Conservation (phyloP, 2,329 filamentous ascomycete species). For the Trichoderma sp. region DNA sequence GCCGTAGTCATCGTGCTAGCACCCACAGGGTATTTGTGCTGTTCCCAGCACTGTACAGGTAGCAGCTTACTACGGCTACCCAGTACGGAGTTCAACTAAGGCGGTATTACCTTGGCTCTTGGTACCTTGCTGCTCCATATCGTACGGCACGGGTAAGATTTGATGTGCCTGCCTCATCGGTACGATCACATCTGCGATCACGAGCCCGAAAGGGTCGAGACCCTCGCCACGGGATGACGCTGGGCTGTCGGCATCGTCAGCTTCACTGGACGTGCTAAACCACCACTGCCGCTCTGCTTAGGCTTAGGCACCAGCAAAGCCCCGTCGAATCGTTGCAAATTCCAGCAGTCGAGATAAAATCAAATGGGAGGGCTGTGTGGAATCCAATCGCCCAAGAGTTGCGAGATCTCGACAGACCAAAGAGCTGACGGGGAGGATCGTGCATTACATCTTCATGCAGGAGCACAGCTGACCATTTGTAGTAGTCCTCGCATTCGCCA, state of each 20-base stretch:
- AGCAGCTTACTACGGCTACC: background rate
- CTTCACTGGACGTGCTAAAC: background rate
- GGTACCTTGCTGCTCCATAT: constrained; percentile 7
- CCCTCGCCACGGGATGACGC: constrained; percentile 1
- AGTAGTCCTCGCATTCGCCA: background rate
- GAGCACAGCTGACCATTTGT: constrained; percentile 13
- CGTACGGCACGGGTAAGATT: constrained; percentile 6
- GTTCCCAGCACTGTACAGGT: background rate
- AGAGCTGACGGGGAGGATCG: constrained; percentile 9
- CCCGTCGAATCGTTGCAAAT: background rate
- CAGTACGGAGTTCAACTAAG: background rate
- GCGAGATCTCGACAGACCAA: constrained; percentile 1
- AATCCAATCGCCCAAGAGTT: background rate
- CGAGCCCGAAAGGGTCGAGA: constrained; percentile 2
- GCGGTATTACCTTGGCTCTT: background rate
- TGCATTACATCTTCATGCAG: constrained; percentile 9
- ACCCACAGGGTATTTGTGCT: background rate
- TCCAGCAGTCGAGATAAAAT: background rate
- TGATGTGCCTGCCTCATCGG: constrained; percentile 17
- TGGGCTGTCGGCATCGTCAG: background rate
- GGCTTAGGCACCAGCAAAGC: background rate
- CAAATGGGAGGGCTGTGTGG: background rate
- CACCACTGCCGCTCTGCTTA: background rate
- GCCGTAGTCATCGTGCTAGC: background rate
- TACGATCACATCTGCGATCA: constrained; percentile 16